Conservation (phyloP, 306 rosid species). For the Castanopsis chinensis region DNA sequence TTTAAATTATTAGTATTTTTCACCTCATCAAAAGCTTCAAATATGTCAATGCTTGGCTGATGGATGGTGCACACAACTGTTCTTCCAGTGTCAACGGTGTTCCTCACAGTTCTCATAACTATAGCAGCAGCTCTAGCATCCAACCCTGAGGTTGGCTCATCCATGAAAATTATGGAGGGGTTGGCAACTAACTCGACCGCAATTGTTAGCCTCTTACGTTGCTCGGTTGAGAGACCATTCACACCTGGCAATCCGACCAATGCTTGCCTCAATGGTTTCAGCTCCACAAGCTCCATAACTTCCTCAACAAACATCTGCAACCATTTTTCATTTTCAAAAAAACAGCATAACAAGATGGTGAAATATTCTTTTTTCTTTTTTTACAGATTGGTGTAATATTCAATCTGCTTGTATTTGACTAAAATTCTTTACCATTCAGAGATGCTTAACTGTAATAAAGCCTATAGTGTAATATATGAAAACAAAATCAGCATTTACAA, state of each 20-base stretch:
- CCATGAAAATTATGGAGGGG: slow-evolving; percentile 93
- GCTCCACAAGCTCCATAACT: slow-evolving; percentile 59
- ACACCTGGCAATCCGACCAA: slow-evolving; percentile 71
- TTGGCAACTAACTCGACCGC: slow-evolving; percentile 89
- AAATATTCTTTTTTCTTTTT: too few species aligned
- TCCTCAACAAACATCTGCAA: slow-evolving; percentile 77
- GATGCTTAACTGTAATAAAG: background rate
- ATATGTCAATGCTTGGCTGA: slow-evolving; percentile 89
- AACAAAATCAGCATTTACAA: background rate
- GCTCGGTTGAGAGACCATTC: slow-evolving; percentile 84
- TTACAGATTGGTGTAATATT: background rate
- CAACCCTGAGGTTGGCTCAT: slow-evolving; percentile 92
- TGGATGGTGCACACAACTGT: slow-evolving; percentile 95
- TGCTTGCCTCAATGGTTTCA: slow-evolving; percentile 45
- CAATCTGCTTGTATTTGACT: background rate
- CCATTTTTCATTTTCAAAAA: background rate
- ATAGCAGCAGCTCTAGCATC: slow-evolving; percentile 97
- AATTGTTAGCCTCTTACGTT: slow-evolving; percentile 80
- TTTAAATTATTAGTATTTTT: background rate
- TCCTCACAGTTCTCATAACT: slow-evolving; percentile 88
- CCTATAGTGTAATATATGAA: background rate
- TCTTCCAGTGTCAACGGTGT: slow-evolving; percentile 88
- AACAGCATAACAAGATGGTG: too few species aligned
- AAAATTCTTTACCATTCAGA: background rate
- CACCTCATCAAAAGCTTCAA: slow-evolving; percentile 78